Evolutionary conservation across 371 early-diverging fungal species (phyloP).

Genomic region (Mucor lusitanicus): DNA sequence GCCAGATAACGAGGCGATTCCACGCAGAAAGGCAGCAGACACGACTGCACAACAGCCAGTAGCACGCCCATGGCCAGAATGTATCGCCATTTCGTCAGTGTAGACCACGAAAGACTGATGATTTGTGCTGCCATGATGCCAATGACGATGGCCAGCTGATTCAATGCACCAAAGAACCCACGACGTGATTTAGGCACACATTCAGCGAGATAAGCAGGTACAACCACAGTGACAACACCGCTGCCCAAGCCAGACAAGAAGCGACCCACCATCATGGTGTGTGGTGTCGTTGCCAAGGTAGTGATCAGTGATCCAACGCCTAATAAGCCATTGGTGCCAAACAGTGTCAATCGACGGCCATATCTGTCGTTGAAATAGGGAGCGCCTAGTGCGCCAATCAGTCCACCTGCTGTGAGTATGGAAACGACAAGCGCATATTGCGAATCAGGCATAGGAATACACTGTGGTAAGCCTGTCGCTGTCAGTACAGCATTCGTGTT

Average conservation of each 20-base stretch:
- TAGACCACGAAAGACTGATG: conserved; percentile 64
- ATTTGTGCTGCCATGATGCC: conserved; percentile 78
- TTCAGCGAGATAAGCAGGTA: conserved; percentile 87
- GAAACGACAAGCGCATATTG: conserved; percentile 74
- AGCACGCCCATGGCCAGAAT: conserved; percentile 61
- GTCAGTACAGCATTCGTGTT: conserved; percentile 12
- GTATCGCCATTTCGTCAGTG: conserved; percentile 64
- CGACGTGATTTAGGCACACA: conserved; percentile 75
- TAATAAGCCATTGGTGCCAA: conserved; percentile 66
- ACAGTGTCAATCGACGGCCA: conserved; percentile 75
- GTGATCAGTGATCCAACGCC: conserved; percentile 68
- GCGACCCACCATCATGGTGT: conserved; percentile 71
- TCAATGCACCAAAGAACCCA: conserved; percentile 80
- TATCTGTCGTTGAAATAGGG: conserved; percentile 68
- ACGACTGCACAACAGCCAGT: conserved; percentile 62
- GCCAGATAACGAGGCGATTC: conserved; percentile 81
- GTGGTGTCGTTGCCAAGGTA: conserved; percentile 54
- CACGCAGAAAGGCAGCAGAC: conserved; percentile 69
- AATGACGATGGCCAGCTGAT: conserved; percentile 83
- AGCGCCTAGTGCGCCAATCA: conserved; percentile 79
- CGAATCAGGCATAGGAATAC: conserved; percentile 82
- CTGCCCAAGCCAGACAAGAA: conserved; percentile 84
- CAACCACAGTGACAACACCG: conserved; percentile 82
- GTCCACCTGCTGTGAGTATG: conserved; percentile 77
- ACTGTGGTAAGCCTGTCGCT: conserved; percentile 54